Percentiles rank a stretch among this genome's conserved stretches.
Evolutionary conservation across 345 rosid genomes (phyloP).

Genomic region (Iberis pinnata): DNA sequence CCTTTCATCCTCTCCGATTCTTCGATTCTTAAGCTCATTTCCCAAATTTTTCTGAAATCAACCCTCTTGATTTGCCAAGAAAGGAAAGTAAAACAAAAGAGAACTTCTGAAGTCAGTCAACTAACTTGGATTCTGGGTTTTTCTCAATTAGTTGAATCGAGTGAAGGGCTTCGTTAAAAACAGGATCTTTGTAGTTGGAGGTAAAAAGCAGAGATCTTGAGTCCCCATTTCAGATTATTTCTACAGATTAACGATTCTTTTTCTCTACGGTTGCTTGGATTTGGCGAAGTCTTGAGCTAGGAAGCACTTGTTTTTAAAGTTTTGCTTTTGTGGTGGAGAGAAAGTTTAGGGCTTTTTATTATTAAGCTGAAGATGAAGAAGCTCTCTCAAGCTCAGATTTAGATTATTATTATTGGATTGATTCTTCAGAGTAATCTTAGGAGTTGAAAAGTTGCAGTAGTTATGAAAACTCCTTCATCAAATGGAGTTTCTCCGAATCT

Average conservation of each 20-base stretch:
- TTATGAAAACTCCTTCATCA: conserved; percentile 80
- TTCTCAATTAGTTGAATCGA: neutral
- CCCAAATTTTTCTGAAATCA: conserved; percentile 14
- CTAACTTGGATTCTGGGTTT: conserved; percentile 9
- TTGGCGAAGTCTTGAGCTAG: conserved; percentile 15
- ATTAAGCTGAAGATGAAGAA: conserved; percentile 15
- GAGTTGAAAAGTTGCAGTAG: conserved; percentile 13
- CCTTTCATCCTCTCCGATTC: conserved; percentile 3
- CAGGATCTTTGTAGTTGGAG: conserved; percentile 22
- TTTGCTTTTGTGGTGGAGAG: conserved; percentile 7
- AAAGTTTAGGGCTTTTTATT: conserved; percentile 15
- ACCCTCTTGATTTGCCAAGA: conserved; percentile 4
- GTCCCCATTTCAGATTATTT: conserved; percentile 10
- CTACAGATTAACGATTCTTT: conserved; percentile 5
- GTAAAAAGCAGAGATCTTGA: conserved; percentile 29
- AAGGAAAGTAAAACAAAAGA: conserved; percentile 3
- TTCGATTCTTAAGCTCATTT: conserved; percentile 18
- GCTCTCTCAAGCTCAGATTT: conserved; percentile 23
- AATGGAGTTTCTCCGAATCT: conserved; percentile 64
- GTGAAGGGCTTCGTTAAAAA: too few relatives aligned
- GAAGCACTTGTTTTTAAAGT: neutral
- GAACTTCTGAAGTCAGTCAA: conserved; percentile 4
- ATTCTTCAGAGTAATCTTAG: neutral
- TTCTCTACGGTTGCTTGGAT: conserved; percentile 7
- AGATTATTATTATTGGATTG: neutral